Base-by-base conservation (phyloP, 176 grass and related monocot genomes). In the Phyllostachys edulis region DNA sequence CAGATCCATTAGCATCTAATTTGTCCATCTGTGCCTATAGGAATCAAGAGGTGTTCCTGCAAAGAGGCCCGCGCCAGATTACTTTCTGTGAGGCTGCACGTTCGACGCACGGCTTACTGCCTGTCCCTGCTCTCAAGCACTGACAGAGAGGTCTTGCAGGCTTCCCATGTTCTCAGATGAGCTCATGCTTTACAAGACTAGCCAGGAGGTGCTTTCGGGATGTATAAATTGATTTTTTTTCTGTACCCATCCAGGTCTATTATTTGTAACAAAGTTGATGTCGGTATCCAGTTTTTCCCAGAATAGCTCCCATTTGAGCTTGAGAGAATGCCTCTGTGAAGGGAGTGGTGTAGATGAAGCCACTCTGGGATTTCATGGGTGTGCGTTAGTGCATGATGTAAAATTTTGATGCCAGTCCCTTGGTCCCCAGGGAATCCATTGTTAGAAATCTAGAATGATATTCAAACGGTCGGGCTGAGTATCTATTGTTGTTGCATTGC, bases 31-130 rank as follows among this genome's bases (percentile, higher is more conserved):
- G 13, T 82, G 26, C 34, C 16, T 82, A 68, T 79, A 99, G 96
- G 96, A 99, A 84, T 77, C 91, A 76, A 99, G 96, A 94, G 96
- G 93, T 9, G 83, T 99, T 88, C 96, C 96, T 84, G 79, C 96
- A 6, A 99, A 99, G 79, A 94, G 91, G 69, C 96, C 96, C 49
- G 86, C 93, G 0, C 96, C 96, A 34, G 96, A 99, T 90, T 99
- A 99, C 88, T 99, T 99, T 78, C 84, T 99, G 20, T 99, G 73
- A 99, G 52, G 37, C 50, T 62, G 55, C 47, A 42, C 8, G 60
- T 59, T 55, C 21, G 9, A 7, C 11, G 26, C 2, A 1, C 0
- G 34, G 16, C 59, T 75, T 52, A 20, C 75, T 71, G 20, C 49
- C 9, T 61, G 42, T 75, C 50, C 71, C 26, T 86, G 68, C 75